Percentiles rank a stretch among this genome's conserved stretches.
phyloP scores from a whole-genome alignment of 805 yeast species.

The Wickerhamomyces mucosus region DNA sequence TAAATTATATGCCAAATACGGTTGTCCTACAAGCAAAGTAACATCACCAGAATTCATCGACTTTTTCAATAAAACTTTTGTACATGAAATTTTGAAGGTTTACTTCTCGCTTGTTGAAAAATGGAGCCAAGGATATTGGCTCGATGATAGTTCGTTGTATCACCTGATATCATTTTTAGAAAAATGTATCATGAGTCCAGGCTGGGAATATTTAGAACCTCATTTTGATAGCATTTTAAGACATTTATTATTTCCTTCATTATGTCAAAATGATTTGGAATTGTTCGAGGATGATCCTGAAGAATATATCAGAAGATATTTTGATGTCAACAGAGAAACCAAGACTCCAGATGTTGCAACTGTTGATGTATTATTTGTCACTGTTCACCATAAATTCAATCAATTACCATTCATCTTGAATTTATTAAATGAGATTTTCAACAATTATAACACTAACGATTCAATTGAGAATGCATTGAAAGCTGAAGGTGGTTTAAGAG shows the following conservation, averaged over 20 bases:
- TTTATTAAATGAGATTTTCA: constrained; percentile 43
- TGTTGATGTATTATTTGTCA: constrained; percentile 58
- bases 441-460: constrained; percentile 22
- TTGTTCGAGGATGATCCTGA: constrained; percentile 78
- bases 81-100: constrained; percentile 62
- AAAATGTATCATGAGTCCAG: constrained; percentile 44
- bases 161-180: constrained; percentile 59
- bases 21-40: constrained; percentile 24
- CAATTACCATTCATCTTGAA: constrained; percentile 43
- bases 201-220: constrained; percentile 57
- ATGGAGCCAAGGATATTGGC: constrained; percentile 45
- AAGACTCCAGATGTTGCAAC: constrained; percentile 76
- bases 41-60: constrained; percentile 41
- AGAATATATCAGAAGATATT: constrained; percentile 71
- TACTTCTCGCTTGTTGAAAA: constrained; percentile 39
- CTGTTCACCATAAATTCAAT: constrained; percentile 45
- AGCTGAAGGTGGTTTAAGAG: constrained; percentile 76
- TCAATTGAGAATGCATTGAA: constrained; percentile 39
- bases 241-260: constrained; percentile 64
- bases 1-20: constrained; percentile 58
- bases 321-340: constrained; percentile 56
- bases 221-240: constrained; percentile 55
- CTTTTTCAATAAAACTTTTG: constrained; percentile 43
- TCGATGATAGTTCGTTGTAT: constrained; percentile 53
- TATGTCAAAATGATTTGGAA: constrained; percentile 67